Conservation (phyloP, 2,329 filamentous ascomycete species). For the Claviceps capensis region DNA sequence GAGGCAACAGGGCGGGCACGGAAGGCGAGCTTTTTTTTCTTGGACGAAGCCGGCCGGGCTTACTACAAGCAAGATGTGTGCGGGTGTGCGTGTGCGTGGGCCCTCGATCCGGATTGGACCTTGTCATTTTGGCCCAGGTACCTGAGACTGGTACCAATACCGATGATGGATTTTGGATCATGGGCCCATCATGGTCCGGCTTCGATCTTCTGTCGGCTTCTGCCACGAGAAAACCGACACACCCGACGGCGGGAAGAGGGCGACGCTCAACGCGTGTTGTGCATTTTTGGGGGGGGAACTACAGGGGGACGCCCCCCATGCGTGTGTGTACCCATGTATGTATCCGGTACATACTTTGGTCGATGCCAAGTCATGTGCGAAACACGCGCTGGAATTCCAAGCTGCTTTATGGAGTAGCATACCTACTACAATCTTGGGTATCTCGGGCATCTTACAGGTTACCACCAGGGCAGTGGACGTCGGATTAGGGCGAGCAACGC, state of each 20-base stretch:
- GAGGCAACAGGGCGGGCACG: slow-evolving; percentile 20
- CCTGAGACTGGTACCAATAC: too few species aligned
- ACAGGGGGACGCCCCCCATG: too few species aligned
- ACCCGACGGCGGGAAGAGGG: neutral
- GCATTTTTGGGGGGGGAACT: too few species aligned
- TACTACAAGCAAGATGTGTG: neutral
- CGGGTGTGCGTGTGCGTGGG: neutral
- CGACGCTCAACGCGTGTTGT: neutral
- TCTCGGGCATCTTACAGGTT: too few species aligned
- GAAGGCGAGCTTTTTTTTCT: slow-evolving; percentile 19
- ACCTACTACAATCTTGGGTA: too few species aligned
- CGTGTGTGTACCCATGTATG: too few species aligned
- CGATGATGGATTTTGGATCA: too few species aligned
- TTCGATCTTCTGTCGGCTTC: slow-evolving; percentile 2
- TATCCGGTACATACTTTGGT: neutral
- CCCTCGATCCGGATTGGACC: slow-evolving; percentile 2
- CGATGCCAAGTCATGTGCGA: neutral
- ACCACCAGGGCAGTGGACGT: too few species aligned
- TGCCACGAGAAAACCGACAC: neutral
- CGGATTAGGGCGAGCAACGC: neutral
- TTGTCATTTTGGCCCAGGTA: neutral
- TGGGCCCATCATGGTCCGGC: neutral
- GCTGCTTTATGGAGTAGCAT: too few species aligned
- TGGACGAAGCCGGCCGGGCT: slow-evolving; percentile 5
- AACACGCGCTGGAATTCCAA: too few species aligned